phyloP scores from a whole-genome alignment of 352 stramenopile genomes.

The Pythium biforme region DNA sequence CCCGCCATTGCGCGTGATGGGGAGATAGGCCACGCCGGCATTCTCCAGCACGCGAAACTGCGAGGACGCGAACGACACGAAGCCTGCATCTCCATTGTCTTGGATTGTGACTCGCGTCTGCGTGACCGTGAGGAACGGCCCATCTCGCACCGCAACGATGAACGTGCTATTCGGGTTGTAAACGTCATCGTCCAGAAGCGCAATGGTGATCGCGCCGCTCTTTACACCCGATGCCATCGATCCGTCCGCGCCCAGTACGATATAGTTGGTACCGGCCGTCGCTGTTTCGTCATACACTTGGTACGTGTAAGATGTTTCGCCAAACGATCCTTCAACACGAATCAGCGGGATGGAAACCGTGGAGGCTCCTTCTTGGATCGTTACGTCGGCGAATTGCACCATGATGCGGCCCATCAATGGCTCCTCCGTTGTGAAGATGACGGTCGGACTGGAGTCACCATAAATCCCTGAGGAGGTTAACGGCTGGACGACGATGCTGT shows the following conservation, averaged over 20 bases:
- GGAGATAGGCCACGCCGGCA: conserved; percentile 23
- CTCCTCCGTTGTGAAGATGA: conserved; percentile 36
- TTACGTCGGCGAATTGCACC: conserved; percentile 18
- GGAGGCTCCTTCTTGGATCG: conserved; percentile 31
- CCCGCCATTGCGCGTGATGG: conserved; percentile 33
- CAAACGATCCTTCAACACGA: conserved; percentile 55
- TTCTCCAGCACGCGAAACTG: conserved; percentile 35
- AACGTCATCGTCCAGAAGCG: conserved; percentile 39
- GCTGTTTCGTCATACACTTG: conserved; percentile 36
- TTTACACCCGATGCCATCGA: conserved; percentile 35
- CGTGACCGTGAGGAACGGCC: conserved; percentile 18
- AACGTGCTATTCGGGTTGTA: conserved; percentile 52
- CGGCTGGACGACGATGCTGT: conserved; percentile 32
- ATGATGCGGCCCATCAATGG: conserved; percentile 35
- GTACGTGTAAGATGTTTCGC: conserved; percentile 36
- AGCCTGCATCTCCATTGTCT: conserved; percentile 59
- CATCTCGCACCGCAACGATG: conserved; percentile 36
- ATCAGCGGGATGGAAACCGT: conserved; percentile 35
- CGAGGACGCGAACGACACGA: conserved; percentile 37
- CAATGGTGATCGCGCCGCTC: conserved; percentile 28
- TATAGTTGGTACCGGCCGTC: conserved; percentile 38
- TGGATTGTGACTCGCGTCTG: conserved; percentile 36
- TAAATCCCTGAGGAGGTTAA: conserved; percentile 38
- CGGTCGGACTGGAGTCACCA: conserved; percentile 21
- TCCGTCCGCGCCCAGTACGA: not conserved